These are phyloP conservation scores for Arctium minus DNA, from an alignment of 129 eudicot genomes.

Conservation along the genomic window DNA sequence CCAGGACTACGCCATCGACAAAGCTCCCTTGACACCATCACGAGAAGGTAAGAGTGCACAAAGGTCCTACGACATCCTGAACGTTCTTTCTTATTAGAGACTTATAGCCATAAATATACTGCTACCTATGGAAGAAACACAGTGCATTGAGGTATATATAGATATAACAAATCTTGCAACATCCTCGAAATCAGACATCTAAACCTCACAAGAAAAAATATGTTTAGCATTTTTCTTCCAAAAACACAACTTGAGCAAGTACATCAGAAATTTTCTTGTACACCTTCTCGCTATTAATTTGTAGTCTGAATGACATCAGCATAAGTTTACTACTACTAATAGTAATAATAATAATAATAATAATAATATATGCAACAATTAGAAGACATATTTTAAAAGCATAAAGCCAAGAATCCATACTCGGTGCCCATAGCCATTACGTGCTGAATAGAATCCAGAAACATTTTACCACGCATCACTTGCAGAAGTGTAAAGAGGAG, in stretches of 20 bases:
- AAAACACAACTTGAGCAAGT: too few species aligned
- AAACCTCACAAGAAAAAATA: too few species aligned
- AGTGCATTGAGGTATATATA: neutral
- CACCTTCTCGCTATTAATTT: conserved; percentile 67
- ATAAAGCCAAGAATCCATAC: conserved; percentile 22
- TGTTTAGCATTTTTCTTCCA: too few species aligned
- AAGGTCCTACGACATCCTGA: conserved; percentile 71
- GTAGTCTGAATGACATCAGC: conserved; percentile 51
- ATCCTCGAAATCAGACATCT: conserved; percentile 72
- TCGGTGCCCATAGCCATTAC: conserved; percentile 58
- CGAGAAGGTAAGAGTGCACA: conserved; percentile 63
- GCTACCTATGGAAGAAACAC: neutral
- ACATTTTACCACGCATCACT: conserved; percentile 51
- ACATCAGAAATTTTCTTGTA: too few species aligned
- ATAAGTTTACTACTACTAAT: conserved; percentile 1
- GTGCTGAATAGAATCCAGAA: conserved; percentile 53
- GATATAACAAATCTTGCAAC: conserved; percentile 60
- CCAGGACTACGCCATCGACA: too few species aligned
- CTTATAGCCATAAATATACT: neutral
- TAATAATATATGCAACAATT: conserved; percentile 1
- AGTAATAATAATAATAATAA: too few species aligned
- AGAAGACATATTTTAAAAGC: neutral
- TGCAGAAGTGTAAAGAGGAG: conserved; percentile 27
- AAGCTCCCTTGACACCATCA: too few species aligned
- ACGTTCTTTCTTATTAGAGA: neutral